Base-by-base conservation (phyloP, 2,329 filamentous ascomycete genomes). In the Colletotrichum acutatum region DNA sequence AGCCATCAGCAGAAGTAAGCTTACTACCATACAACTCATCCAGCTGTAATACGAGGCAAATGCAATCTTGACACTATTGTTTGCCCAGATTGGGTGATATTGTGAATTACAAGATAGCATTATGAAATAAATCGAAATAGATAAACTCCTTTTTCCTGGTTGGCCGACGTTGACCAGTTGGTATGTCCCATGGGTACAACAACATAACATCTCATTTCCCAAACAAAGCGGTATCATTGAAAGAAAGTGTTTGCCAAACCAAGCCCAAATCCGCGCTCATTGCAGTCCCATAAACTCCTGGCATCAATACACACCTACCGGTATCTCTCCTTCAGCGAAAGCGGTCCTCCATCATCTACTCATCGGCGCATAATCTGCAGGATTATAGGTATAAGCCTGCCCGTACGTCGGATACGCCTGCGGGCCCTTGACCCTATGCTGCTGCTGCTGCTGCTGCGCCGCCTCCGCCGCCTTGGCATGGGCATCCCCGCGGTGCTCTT, bases 401-500 rank as follows among this genome's bases (percentile, higher is more conserved):
- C 42, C 42, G n/a, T 82, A 81, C 2, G 72, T 56, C 30, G 70
- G 75, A 16, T 74, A 71, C 6, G 60, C 65, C 24, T 66, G 61
- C 32, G 68, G 72, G 0, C 68, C 64, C 46, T 60, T 65, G 24
- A 74, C 65, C 24, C 59, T 58, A 9, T 76, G 72, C 12, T 74
- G 32, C 3, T 34, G 32, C 32, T 34, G 32, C 32, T 34, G 32
- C 11, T 76, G 72, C 12, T 74, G 72, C n/a, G 65, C 52, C 26
- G 57, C 49, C 3, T 71, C 66, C 8, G 16, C 46, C 32, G 24
- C 56, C 54, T 72, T 72, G n/a, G 37, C 26, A 32, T 57, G 63
- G 1, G 49, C 22, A 32, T 57, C 64, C 4, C 66, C 46, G 9
- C 71, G 74, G 74, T 87, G 78, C 78, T 88, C 87, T 75, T 88